Base-by-base conservation (phyloP, 257 asterid genomes). In the Petrea volubilis region DNA sequence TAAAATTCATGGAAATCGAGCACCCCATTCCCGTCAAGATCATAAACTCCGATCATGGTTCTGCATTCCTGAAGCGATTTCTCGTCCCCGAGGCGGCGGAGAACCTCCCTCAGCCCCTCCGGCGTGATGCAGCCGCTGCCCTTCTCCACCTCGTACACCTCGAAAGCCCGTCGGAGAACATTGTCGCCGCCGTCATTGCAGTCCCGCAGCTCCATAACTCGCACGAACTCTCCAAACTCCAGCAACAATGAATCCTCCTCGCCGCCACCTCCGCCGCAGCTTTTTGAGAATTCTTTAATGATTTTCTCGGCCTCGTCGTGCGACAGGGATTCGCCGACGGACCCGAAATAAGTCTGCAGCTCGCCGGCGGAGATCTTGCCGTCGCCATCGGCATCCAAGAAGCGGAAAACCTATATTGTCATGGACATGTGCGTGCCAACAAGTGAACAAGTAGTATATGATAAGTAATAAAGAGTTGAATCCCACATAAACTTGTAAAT, bases 21-120 rank as follows among this genome's bases (percentile, higher is more conserved):
- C 24, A 84, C 89, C 2, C 92, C 89, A 66, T 86, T 81, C 8
- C 92, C 92, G 68, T 86, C 92, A 57, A 86, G 84, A 70, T 86
- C 92, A 18, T 68, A 86, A 58, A 41, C 84, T 25, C 79, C 7
- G 64, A 86, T 83, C 85, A 86, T 83, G 17, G 75, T 80, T 21
- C 55, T 74, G 64, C 92, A 86, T 62, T 86, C 89, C 44, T 75
- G 28, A 3, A 73, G 41, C 44, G 92, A 43, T 79, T 76, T 86
- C 55, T 9, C 63, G 20, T 75, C 82, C 9, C 89, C 86, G 6
- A 83, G 86, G 43, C 87, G 80, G 33, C 70, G 66, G 55, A 86
- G 49, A 28, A 81, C 87, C 57, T n/a, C 40, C 20, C 82, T 74
- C 44, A 83, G 71, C 58, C 89, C 89, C 78, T 61, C 82, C 10